Evolutionary conservation across 2,329 filamentous ascomycete genomes (phyloP).

Genomic region (Mycosphaerella arachidis): DNA sequence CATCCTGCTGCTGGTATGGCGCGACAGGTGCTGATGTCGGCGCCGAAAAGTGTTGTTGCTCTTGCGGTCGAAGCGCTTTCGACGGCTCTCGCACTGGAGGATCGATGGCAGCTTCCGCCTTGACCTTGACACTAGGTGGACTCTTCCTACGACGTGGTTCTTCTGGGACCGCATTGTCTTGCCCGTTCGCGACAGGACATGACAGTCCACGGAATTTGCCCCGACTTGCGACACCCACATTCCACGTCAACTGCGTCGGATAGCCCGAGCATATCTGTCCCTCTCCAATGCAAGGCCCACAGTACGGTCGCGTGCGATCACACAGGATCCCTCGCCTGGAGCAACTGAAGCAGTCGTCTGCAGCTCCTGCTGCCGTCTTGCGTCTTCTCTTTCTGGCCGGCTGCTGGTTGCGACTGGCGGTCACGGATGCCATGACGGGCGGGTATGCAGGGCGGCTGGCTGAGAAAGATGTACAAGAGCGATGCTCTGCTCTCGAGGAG

Average conservation of each 20-base stretch:
- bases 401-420: neutral
- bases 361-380: conserved; percentile 80
- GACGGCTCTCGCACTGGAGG: neutral
- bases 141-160: conserved; percentile 23
- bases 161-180: conserved; percentile 17
- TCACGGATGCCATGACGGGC: conserved; percentile 8
- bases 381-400: conserved; percentile 65
- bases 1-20: conserved; percentile 11
- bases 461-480: neutral
- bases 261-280: conserved; percentile 94
- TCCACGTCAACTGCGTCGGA: conserved; percentile 95
- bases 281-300: conserved; percentile 85
- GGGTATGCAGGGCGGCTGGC: neutral
- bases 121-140: conserved; percentile 18
- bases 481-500: neutral
- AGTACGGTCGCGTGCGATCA: conserved; percentile 88
- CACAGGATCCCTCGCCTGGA: conserved; percentile 78
- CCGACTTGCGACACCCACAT: conserved; percentile 88
- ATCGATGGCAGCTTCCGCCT: conserved; percentile 11
- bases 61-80: conserved; percentile 4
- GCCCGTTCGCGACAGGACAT: conserved; percentile 54
- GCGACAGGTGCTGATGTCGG: conserved; percentile 12
- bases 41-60: conserved; percentile 3
- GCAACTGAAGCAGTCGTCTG: conserved; percentile 94
- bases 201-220: conserved; percentile 90